phyloP scores from a whole-genome alignment of 2,329 filamentous ascomycete genomes.

The Salinomyces thailandicus region DNA sequence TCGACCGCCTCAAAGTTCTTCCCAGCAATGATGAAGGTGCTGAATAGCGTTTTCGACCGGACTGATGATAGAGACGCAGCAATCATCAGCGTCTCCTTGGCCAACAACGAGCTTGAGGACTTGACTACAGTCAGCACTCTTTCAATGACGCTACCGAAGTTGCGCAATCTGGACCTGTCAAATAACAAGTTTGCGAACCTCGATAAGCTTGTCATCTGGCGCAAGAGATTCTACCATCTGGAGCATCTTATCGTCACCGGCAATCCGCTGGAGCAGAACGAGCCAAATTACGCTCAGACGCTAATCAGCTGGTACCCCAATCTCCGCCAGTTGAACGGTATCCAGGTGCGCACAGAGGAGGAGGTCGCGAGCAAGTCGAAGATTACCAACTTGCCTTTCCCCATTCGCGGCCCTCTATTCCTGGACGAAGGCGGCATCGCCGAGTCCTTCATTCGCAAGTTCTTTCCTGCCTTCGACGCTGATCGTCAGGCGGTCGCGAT shows the following conservation, averaged over 20 bases:
- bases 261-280: constrained; percentile 54
- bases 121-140: constrained; percentile 64
- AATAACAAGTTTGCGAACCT: constrained; percentile 66
- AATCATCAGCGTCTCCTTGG: constrained; percentile 71
- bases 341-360: constrained; percentile 61
- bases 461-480: constrained; percentile 63
- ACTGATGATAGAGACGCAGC: constrained; percentile 62
- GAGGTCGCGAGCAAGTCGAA: constrained; percentile 50
- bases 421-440: constrained; percentile 63
- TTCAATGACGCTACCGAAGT: constrained; percentile 67
- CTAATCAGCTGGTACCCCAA: constrained; percentile 75
- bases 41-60: constrained; percentile 65
- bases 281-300: constrained; percentile 50
- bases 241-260: constrained; percentile 70
- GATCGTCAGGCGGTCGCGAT: constrained; percentile 54
- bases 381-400: constrained; percentile 49
- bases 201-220: constrained; percentile 62
- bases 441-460: constrained; percentile 64
- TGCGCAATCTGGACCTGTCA: constrained; percentile 82
- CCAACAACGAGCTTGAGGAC: constrained; percentile 66
- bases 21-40: constrained; percentile 79
- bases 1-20: constrained; percentile 78
- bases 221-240: constrained; percentile 64
- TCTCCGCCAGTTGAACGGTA: constrained; percentile 64
- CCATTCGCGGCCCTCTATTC: constrained; percentile 55